A percentile compares a stretch with the other conserved stretches of the same genome.
Evolutionary conservation across 1,284 basidiomycete genomes (phyloP).

Genomic region (Hemileia vastatrix): DNA sequence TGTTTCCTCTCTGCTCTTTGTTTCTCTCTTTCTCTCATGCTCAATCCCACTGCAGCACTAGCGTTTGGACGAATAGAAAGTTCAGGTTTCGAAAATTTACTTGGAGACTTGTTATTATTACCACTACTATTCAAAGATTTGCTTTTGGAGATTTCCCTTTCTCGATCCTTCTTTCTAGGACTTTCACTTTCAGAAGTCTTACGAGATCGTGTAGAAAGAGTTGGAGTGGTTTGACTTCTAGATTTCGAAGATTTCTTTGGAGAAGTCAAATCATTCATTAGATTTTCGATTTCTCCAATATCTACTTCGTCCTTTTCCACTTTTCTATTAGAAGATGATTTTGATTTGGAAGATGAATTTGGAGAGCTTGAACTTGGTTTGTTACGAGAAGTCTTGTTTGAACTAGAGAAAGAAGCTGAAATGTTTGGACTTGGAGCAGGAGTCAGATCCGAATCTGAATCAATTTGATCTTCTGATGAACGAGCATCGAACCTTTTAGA

Average conservation of each 20-base stretch:
- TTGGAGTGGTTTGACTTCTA: background rate
- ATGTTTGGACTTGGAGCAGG: background rate
- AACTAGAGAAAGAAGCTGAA: background rate
- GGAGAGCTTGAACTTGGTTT: background rate
- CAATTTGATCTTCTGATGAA: background rate
- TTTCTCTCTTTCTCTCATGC: too few species aligned
- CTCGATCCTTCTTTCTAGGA: too few species aligned
- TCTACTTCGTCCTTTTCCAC: slow-evolving; percentile 17
- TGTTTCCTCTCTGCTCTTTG: too few species aligned
- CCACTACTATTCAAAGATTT: too few species aligned
- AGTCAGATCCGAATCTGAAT: background rate
- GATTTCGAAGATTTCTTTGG: slow-evolving; percentile 17
- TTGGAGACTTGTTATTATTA: too few species aligned
- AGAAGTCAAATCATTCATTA: slow-evolving; percentile 29
- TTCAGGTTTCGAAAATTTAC: too few species aligned
- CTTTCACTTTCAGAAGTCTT: too few species aligned
- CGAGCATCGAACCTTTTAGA: background rate
- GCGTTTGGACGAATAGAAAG: too few species aligned
- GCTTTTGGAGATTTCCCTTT: too few species aligned
- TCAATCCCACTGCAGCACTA: too few species aligned
- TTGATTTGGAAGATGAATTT: background rate
- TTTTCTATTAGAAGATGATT: background rate
- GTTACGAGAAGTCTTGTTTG: background rate
- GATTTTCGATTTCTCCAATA: slow-evolving; percentile 30
- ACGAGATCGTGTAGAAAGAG: too few species aligned